Percentiles rank a stretch among this genome's conserved stretches.
Evolutionary conservation across 2,329 filamentous ascomycete genomes (phyloP).

Genomic region (Thielaviopsis populi): DNA sequence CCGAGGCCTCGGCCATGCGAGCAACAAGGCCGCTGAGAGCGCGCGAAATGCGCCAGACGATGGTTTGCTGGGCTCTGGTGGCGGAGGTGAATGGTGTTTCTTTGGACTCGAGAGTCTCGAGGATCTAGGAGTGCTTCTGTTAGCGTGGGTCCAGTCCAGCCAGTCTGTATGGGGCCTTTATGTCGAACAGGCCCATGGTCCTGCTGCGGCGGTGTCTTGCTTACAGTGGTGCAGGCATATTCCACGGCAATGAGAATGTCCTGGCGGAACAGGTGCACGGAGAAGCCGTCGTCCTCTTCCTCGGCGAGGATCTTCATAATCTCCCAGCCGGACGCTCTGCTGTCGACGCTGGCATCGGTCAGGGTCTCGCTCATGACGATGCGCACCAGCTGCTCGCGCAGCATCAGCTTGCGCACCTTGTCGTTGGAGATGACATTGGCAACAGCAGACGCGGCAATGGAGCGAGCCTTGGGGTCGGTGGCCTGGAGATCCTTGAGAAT

Average conservation of each 20-base stretch:
- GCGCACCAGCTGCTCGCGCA: conserved; percentile 51
- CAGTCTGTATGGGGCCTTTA: too few relatives aligned
- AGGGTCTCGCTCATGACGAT: conserved; percentile 49
- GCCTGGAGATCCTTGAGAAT: conserved; percentile 46
- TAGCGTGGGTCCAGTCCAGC: not conserved
- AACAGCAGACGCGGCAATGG: conserved; percentile 43
- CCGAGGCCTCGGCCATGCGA: conserved; percentile 41
- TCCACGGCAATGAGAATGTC: conserved; percentile 47
- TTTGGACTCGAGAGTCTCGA: conserved; percentile 29
- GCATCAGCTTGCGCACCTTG: conserved; percentile 47
- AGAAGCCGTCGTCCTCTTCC: conserved; percentile 52
- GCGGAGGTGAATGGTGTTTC: conserved; percentile 32
- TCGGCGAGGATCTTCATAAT: conserved; percentile 46
- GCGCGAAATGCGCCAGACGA: conserved; percentile 39
- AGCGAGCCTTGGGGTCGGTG: conserved; percentile 42
- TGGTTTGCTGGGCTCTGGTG: conserved; percentile 37
- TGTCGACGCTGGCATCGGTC: conserved; percentile 47
- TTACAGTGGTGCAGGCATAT: conserved; percentile 38
- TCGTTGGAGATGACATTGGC: conserved; percentile 47
- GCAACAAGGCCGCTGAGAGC: conserved; percentile 39
- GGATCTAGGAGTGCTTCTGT: conserved; percentile 24
- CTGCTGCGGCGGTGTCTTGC: conserved; percentile 15
- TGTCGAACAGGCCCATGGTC: conserved; percentile 7
- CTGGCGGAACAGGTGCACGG: conserved; percentile 46
- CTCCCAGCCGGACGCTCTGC: conserved; percentile 51